phyloP scores from a whole-genome alignment of 257 asterid genomes.

The Cynanchum wilfordii region DNA sequence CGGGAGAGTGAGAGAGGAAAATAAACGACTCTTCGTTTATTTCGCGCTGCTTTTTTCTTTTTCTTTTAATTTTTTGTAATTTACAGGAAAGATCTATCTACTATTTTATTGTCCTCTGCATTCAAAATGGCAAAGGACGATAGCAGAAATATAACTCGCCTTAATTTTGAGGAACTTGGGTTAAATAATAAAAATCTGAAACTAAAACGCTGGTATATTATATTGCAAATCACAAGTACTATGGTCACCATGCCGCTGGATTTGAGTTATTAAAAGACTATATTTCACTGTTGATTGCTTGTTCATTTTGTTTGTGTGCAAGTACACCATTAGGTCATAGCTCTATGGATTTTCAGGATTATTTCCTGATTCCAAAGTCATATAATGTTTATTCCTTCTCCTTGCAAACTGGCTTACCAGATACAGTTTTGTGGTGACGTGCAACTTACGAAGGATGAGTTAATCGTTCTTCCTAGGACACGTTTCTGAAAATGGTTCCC shows the following conservation, averaged over 20 bases:
- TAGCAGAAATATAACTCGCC: no score
- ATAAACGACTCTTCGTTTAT: not conserved
- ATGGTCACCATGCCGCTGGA: not conserved
- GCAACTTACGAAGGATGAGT: slow-evolving; percentile 76
- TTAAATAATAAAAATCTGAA: no score
- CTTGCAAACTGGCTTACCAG: slow-evolving; percentile 20
- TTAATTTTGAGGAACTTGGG: no score
- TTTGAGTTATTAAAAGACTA: not conserved
- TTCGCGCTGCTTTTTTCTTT: not conserved
- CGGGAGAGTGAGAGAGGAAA: not conserved
- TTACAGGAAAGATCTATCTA: no score
- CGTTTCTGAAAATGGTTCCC: slow-evolving; percentile 54
- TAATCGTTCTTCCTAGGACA: slow-evolving; percentile 58
- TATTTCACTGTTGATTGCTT: not conserved
- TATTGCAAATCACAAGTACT: not conserved
- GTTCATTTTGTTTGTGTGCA: slow-evolving; percentile 26
- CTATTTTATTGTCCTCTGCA: no score
- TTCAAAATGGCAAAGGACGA: no score
- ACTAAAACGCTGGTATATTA: not conserved
- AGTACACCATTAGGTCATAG: slow-evolving; percentile 69
- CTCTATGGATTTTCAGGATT: slow-evolving; percentile 82
- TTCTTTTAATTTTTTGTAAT: no score
- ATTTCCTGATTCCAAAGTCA: slow-evolving; percentile 78
- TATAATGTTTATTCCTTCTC: slow-evolving; percentile 38
- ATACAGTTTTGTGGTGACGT: slow-evolving; percentile 58